Percentiles rank a stretch among this genome's conserved stretches.
phyloP scores from a whole-genome alignment of 192 early-diverging fungal genomes.

The Obelidium mucronatum region DNA sequence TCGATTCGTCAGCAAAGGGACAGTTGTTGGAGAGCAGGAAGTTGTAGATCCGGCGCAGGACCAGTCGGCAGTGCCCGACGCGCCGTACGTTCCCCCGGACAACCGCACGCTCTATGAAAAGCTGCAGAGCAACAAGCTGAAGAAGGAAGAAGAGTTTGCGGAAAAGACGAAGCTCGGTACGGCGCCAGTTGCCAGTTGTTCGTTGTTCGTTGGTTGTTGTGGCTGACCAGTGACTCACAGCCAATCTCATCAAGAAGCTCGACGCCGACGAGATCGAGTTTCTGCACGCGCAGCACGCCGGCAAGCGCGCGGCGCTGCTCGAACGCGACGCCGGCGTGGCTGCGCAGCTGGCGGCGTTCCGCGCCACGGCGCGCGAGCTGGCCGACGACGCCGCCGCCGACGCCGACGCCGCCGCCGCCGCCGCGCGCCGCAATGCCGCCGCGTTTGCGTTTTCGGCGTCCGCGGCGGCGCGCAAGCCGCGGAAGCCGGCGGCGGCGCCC shows the following conservation, averaged over 20 bases:
- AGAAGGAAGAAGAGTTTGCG: constrained; percentile 37
- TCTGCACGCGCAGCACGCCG: not conserved
- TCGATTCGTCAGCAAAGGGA: constrained; percentile 13
- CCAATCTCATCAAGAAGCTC: constrained; percentile 34
- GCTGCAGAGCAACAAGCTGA: constrained; percentile 19
- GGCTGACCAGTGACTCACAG: not conserved
- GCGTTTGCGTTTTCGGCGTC: not conserved
- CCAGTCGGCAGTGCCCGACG: not conserved
- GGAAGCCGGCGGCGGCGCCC: too few relatives aligned
- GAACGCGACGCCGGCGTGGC: not conserved
- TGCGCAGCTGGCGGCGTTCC: constrained; percentile 10
- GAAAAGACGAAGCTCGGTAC: constrained; percentile 28
- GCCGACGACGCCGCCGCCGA: not conserved
- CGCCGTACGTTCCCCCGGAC: constrained; percentile 11
- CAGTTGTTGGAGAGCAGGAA: constrained; percentile 1
- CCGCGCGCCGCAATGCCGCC: not conserved
- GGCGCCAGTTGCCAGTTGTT: not conserved
- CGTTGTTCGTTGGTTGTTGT: not conserved
- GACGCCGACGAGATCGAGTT: constrained; percentile 33
- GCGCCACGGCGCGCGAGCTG: not conserved
- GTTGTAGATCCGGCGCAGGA: not conserved
- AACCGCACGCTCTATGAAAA: constrained; percentile 27
- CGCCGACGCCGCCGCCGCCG: not conserved
- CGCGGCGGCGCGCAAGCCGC: not conserved
- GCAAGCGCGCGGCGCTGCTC: not conserved